These are phyloP conservation scores for Alternaria arbusti DNA, from an alignment of 2,329 filamentous ascomycete species.

Conservation along the genomic window DNA sequence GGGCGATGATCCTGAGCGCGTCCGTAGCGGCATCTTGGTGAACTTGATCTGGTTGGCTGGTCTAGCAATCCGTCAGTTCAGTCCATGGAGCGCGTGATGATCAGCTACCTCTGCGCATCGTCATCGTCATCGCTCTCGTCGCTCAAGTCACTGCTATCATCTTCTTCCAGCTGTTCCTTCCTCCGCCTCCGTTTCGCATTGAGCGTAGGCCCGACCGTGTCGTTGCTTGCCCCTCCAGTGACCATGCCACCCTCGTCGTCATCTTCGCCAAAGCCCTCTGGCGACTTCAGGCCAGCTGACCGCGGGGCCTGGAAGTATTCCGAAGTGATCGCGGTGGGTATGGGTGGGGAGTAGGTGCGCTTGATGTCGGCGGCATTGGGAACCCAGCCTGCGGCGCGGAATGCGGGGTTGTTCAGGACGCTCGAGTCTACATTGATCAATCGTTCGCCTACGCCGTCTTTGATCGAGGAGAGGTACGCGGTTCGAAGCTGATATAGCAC, in stretches of 20 bases:
- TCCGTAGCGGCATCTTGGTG: conserved; percentile 89
- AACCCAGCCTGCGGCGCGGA: conserved; percentile 83
- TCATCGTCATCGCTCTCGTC: conserved; percentile 84
- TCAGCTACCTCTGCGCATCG: conserved; percentile 54
- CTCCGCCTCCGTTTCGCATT: conserved; percentile 70
- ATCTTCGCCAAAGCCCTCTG: conserved; percentile 68
- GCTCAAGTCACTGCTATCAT: conserved; percentile 83
- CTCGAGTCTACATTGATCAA: conserved; percentile 81
- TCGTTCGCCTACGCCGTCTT: conserved; percentile 83
- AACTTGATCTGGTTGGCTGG: conserved; percentile 93
- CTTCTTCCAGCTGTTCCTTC: conserved; percentile 80
- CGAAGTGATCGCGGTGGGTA: conserved; percentile 79
- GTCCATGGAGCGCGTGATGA: not conserved
- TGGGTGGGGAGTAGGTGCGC: conserved; percentile 83
- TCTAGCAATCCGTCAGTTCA: conserved; percentile 41
- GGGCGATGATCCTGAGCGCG: conserved; percentile 86
- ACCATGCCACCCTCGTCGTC: conserved; percentile 76
- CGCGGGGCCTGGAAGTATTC: conserved; percentile 81
- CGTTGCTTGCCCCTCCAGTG: conserved; percentile 67
- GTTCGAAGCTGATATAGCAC: conserved; percentile 83
- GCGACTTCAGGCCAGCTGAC: conserved; percentile 60
- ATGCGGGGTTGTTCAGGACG: conserved; percentile 79
- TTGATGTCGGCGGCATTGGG: conserved; percentile 77
- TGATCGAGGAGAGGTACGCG: conserved; percentile 79
- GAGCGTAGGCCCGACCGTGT: conserved; percentile 70